phyloP scores from a whole-genome alignment of 1,284 basidiomycete species.

The Anthracocystis setariae region DNA sequence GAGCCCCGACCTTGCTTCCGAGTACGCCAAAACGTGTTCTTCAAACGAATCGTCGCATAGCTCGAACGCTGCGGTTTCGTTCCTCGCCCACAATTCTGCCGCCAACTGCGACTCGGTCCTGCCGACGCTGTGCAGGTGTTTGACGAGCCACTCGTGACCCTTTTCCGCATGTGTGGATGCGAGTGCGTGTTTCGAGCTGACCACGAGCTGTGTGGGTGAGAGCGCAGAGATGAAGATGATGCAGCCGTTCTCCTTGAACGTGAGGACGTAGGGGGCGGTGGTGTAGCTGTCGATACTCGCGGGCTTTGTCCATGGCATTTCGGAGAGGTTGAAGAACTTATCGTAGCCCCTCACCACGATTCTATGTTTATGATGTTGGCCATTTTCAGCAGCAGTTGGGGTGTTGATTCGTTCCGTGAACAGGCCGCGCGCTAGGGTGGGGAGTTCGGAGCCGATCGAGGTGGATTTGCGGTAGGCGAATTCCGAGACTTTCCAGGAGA shows the following conservation, averaged over 20 bases:
- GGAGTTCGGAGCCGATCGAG: conserved; percentile 52
- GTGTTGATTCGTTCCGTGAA: conserved; percentile 54
- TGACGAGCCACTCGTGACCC: conserved; percentile 83
- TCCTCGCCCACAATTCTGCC: conserved; percentile 78
- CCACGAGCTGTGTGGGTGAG: conserved; percentile 78
- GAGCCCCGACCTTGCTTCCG: conserved; percentile 84
- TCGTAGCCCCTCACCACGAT: conserved; percentile 94
- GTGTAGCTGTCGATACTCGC: conserved; percentile 72
- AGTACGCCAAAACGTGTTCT: conserved; percentile 91
- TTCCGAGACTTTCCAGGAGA: conserved; percentile 64
- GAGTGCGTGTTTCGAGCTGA: conserved; percentile 85
- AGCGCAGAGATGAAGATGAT: conserved; percentile 95
- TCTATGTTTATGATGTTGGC: conserved; percentile 70
- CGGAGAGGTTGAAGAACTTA: conserved; percentile 98
- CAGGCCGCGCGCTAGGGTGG: conserved; percentile 64
- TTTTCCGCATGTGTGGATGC: conserved; percentile 77
- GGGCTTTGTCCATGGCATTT: conserved; percentile 87
- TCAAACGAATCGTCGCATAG: conserved; percentile 98
- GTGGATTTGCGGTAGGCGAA: conserved; percentile 65
- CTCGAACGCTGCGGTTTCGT: conserved; percentile 83
- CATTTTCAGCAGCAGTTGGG: conserved; percentile 12
- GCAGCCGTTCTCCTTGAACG: conserved; percentile 96
- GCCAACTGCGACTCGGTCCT: conserved; percentile 82
- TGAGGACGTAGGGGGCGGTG: conserved; percentile 82
- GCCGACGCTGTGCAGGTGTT: conserved; percentile 76